Evolutionary conservation across 176 grass and related monocot genomes (phyloP), one percentile per base, ranked within the genome.

Genomic region (Oryza punctata): DNA sequence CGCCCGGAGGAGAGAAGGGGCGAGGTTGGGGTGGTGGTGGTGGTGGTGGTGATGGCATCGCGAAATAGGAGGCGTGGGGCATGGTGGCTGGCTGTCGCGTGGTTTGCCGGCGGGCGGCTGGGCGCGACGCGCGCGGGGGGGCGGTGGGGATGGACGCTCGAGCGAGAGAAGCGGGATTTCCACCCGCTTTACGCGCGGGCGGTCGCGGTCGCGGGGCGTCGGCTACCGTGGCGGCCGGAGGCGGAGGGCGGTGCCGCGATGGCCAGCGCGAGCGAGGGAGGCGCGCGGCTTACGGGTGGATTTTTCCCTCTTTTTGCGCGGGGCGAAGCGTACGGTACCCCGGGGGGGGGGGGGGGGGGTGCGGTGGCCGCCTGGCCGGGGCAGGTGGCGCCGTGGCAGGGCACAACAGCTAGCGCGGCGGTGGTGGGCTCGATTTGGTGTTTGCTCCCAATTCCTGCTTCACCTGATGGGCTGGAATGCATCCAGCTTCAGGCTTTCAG

Each of bases 51-150:
- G 24, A 21, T 75, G 72, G 83, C 88, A 78, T 82, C 66, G 67
- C 83, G 79, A 86, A 86, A 86, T 90, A 86, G 84, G 78, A 27
- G 13, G 74, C 44, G 59, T 21, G 37, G 47, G 5, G 10, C 6
- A 38, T 35, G 6, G 30, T 32, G 49, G 71, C 37, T 9, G 47
- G 68, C n/a, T 61, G 12, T 75, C 70, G 77, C 29, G 37, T 18
- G 81, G 70, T 70, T 70, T 38, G 24, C 15, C 65, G 25, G 64
- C 54, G 64, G 60, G 52, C 25, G 85, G 69, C 60, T 7, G 44
- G 40, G 64, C 63, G 72, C 63, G 64, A 49, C 45, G 72, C 54
- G 80, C 14, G 67, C 52, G 67, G 32, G 52, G 33, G 33, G 46
- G 73, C 38, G 82, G 76, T 14, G 26, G 11, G 11, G 25, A 70